Evolutionary conservation across 2,329 filamentous ascomycete species (phyloP).

Genomic region (Colletotrichum lini): DNA sequence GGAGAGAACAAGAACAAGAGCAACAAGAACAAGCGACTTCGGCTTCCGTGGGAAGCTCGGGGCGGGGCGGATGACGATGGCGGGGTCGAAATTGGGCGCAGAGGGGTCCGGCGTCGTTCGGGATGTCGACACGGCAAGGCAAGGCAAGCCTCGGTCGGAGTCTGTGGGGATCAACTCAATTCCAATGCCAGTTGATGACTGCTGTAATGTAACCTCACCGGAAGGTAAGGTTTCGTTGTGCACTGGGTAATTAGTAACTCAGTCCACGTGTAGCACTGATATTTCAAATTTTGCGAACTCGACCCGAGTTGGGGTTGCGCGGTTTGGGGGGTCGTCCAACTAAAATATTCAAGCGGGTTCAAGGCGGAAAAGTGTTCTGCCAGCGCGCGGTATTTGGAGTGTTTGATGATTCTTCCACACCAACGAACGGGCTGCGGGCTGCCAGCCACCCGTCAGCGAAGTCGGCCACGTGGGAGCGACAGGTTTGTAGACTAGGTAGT

Average conservation of each 20-base stretch:
- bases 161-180: background rate
- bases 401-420: conserved; percentile 37
- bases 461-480: background rate
- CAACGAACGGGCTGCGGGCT: no score
- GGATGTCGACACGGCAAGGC: conserved; percentile 33
- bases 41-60: conserved; percentile 5
- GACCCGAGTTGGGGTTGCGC: no score
- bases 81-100: conserved; percentile 30
- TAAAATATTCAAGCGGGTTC: conserved; percentile 8
- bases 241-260: background rate
- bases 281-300: no score
- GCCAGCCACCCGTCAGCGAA: background rate
- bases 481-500: background rate
- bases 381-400: background rate
- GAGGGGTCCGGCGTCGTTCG: conserved; percentile 20
- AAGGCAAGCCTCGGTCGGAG: background rate
- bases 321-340: background rate
- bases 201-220: background rate
- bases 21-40: conserved; percentile 4
- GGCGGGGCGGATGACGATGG: conserved; percentile 36
- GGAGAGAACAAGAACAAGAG: no score
- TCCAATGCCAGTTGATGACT: background rate
- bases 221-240: background rate
- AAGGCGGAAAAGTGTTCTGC: conserved; percentile 37
- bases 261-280: background rate